Evolutionary conservation across 495 filamentous ascomycete genomes (phyloP).

Genomic region (Daldinia bambusicola): DNA sequence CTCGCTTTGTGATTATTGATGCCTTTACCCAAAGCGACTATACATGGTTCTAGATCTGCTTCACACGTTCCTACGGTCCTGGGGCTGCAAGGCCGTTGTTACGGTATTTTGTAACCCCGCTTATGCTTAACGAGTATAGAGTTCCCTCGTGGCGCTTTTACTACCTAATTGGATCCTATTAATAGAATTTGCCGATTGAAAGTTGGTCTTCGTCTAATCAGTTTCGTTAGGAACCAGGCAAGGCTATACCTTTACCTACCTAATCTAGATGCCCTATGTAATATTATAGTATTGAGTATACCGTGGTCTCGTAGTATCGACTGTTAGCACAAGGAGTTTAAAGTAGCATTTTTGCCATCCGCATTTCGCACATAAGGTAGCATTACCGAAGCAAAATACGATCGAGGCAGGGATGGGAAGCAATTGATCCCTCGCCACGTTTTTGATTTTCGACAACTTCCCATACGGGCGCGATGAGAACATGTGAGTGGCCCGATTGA

Average conservation of each 20-base stretch:
- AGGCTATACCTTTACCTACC: not conserved
- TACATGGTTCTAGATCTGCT: constrained; percentile 3
- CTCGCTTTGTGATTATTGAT: not conserved
- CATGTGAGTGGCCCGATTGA: not conserved
- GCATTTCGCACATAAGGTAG: not conserved
- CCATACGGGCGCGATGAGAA: not conserved
- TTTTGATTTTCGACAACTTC: not conserved
- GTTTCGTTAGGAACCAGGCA: not conserved
- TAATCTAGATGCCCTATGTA: not conserved
- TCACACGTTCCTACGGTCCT: not conserved
- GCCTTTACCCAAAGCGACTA: not conserved
- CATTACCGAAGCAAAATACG: not conserved
- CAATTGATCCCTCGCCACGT: not conserved
- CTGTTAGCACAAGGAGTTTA: not conserved
- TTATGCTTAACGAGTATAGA: not conserved
- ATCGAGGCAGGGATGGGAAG: not conserved
- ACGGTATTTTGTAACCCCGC: not conserved
- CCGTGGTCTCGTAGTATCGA: not conserved
- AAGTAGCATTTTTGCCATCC: not conserved
- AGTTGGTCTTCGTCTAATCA: not conserved
- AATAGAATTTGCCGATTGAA: not conserved
- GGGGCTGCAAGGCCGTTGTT: not conserved
- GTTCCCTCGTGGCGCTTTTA: not conserved
- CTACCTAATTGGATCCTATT: not conserved
- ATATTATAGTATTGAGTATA: too few species aligned